Evolutionary conservation across 2,329 filamentous ascomycete species (phyloP), one percentile per base, ranked within the genome.

Genomic region (Monilinia aucupariae): DNA sequence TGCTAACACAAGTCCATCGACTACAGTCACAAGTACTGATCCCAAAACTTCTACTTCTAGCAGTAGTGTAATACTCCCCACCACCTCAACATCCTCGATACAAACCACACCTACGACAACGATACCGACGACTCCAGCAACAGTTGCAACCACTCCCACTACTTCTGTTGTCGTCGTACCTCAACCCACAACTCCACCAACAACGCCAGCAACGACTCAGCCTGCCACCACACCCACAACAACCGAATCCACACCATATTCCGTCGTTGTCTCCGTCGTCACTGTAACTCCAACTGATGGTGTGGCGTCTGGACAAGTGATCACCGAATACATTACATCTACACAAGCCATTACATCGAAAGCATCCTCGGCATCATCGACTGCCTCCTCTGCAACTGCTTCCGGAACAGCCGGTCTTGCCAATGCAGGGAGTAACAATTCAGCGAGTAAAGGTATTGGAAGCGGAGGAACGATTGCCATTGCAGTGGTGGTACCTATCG

Each of bases 401-500:
- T 54, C 66, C 22, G 39, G 60, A 61, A 67, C 71, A 20, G 64
- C 70, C 22, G 66, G 63, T 1, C 63, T 71, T 25, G 13, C 25
- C 37, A 63, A 32, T 30, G 10, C 54, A 30, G 32, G 15, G n/a
- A 22, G 41, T 25, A 50, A 27, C 7, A 48, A 20, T 6, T 37
- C 52, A 12, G 15, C 25, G 13, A 47, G 34, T n/a, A 27, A 30
- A 5, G 54, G 61, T 12, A 32, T 63, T 17, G 32, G 74, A 68
- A 81, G 82, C 54, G 81, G 82, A 41, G 88, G 88, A 54, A 92
- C 85, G 69, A 96, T 96, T 66, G 93, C 94, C 9, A 87, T 97
- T 58, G 93, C 92, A 3, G 94, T 99, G 0, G 91, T 97, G 7
- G 90, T 97, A 2, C 94, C 94, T 5, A 93, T 99, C 55, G 91